Evolutionary conservation across 345 rosid genomes (phyloP), one percentile per base, ranked within the genome.

Genomic region (Eucalyptus cloeziana): DNA sequence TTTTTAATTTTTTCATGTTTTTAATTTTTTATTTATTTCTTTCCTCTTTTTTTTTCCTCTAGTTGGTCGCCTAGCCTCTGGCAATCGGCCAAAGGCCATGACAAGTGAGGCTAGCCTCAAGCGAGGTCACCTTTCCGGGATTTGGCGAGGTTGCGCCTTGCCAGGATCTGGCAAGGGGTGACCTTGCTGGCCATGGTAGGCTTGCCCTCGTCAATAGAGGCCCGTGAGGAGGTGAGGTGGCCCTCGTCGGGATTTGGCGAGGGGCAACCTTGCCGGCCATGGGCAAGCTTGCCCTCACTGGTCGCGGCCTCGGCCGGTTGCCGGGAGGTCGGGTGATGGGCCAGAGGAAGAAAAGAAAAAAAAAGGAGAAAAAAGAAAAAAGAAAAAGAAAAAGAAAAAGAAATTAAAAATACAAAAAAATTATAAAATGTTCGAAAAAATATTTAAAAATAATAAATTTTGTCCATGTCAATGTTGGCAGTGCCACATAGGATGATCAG

Each of bases 391-490:
- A 47, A 47, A 47, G 1, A 2, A 50, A 14, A 14, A 50, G 0
- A 50, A 50, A 50, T 50, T 2, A 15, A 51, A 51, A 51, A 16
- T 51, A 3, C 1, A 51, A 51, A 51, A 3, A 7, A 17, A 7
- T 7, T 50, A 1, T 1, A 50, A 50, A 50, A 50, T 2, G 0
- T 15, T 16, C 3, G 17, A 16, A 51, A 50, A 16, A 15, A 14
- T 4, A 50, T 50, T 50, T 2, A 15, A 50, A 15, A 50, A 50
- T 15, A 15, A 50, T 2, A 6, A 52, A 7, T 52, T 17, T 52
- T 52, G 4, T 52, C 4, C 1, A 52, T 7, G 56, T 52, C 2
- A 3, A 0, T 0, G 2, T 0, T 0, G 24, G 0, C 0, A 51
- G 0, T 51, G 4, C 2, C 24, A 52, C 56, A 7, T 17, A 17